Conservation (phyloP, 2,329 filamentous ascomycete species). For the Trichoderma citrinoviride region DNA sequence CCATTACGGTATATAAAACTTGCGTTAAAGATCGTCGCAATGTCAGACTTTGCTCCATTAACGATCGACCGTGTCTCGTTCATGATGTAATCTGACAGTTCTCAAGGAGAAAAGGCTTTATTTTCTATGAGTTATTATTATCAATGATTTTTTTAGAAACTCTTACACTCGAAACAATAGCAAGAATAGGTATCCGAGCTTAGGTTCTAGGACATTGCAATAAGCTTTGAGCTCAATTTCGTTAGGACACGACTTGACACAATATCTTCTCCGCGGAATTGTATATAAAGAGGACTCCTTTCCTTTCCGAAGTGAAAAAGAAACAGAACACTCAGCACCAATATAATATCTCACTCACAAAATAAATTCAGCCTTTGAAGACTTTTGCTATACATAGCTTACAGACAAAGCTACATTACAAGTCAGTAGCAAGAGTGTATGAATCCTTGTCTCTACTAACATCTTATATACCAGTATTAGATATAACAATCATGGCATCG, state of each 20-base stretch:
- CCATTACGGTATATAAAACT: background rate
- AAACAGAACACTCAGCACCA: background rate
- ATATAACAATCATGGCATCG: background rate
- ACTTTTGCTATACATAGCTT: background rate
- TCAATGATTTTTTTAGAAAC: background rate
- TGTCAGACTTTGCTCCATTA: background rate
- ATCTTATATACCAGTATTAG: background rate
- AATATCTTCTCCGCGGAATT: background rate
- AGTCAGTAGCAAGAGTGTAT: background rate
- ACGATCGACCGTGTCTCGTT: background rate
- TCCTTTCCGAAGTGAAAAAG: background rate
- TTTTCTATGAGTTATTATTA: background rate
- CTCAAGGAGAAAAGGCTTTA: background rate
- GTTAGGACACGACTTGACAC: background rate
- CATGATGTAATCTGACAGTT: slow-evolving; percentile 8
- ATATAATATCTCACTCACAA: background rate
- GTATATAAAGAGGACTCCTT: background rate
- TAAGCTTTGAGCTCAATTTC: background rate
- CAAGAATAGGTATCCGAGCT: background rate
- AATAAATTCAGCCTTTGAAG: background rate
- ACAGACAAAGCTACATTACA: background rate
- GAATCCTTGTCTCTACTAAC: background rate
- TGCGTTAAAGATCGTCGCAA: background rate
- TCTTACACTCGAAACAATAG: background rate
- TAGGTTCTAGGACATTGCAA: background rate